phyloP scores from a whole-genome alignment of 106 monocot species.

The Apostasia shenzhenica region DNA sequence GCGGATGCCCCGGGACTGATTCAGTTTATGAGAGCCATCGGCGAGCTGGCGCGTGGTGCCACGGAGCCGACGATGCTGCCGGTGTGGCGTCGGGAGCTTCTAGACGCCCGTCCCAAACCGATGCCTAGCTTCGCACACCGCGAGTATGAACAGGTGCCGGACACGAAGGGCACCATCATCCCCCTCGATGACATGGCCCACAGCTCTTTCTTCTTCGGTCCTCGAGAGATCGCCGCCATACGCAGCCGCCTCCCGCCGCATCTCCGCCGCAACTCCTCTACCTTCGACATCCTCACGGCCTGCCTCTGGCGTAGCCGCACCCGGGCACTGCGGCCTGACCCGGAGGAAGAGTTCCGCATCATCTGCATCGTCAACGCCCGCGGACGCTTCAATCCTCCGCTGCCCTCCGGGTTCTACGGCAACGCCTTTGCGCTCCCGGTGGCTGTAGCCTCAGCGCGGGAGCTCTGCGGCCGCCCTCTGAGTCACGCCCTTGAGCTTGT shows the following conservation, averaged over 20 bases:
- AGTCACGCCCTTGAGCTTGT: constrained; percentile 47
- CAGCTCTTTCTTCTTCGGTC: constrained; percentile 43
- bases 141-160: constrained; percentile 15
- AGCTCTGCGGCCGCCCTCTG: constrained; percentile 32
- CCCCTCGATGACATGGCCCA: constrained; percentile 12
- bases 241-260: constrained; percentile 14
- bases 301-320: constrained; percentile 29
- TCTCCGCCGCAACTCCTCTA: constrained; percentile 1
- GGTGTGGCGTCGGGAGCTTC: constrained; percentile 24
- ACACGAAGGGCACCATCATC: constrained; percentile 7
- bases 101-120: constrained; percentile 8
- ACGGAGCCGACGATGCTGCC: constrained; percentile 9
- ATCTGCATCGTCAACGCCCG: constrained; percentile 43
- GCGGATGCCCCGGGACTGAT: constrained; percentile 45
- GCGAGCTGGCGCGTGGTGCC: constrained; percentile 25
- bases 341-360: constrained; percentile 26
- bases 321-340: constrained; percentile 12
- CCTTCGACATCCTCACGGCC: constrained; percentile 37
- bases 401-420: constrained; percentile 67
- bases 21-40: constrained; percentile 30
- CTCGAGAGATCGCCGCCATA: constrained; percentile 21
- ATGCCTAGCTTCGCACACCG: constrained; percentile 21
- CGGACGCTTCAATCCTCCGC: constrained; percentile 3
- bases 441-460: constrained; percentile 30
- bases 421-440: constrained; percentile 54